Evolutionary conservation across 2,329 filamentous ascomycete species (phyloP).

Genomic region (Aspergillus thermomutatus): DNA sequence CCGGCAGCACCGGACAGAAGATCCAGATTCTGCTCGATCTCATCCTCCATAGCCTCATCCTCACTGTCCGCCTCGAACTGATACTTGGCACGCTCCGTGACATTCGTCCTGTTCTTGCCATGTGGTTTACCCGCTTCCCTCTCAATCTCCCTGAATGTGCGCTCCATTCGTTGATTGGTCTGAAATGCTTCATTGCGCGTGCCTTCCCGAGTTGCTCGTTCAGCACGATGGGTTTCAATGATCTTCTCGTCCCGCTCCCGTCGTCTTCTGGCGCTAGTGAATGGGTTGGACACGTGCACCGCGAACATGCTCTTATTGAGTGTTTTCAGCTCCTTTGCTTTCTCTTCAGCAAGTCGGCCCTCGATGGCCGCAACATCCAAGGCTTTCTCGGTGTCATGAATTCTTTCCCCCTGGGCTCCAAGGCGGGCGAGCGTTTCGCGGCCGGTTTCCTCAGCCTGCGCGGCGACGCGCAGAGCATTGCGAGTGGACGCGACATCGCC

Average conservation of each 20-base stretch:
- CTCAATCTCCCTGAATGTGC: slow-evolving; percentile 63
- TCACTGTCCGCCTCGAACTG: slow-evolving; percentile 74
- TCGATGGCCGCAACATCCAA: slow-evolving; percentile 76
- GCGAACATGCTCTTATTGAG: slow-evolving; percentile 91
- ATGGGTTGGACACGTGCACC: slow-evolving; percentile 72
- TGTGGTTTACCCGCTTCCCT: slow-evolving; percentile 47
- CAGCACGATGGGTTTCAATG: slow-evolving; percentile 60
- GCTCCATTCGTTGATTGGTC: slow-evolving; percentile 58
- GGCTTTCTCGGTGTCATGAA: slow-evolving; percentile 79
- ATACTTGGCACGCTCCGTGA: slow-evolving; percentile 67
- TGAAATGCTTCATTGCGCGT: slow-evolving; percentile 54
- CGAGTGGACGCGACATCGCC: slow-evolving; percentile 70
- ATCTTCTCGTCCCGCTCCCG: slow-evolving; percentile 65
- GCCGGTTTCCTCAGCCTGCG: slow-evolving; percentile 68
- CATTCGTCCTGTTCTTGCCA: slow-evolving; percentile 50
- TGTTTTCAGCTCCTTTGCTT: slow-evolving; percentile 77
- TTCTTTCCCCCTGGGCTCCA: slow-evolving; percentile 72
- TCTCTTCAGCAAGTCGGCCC: slow-evolving; percentile 72
- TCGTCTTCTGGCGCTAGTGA: slow-evolving; percentile 66
- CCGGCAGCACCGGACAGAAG: slow-evolving; percentile 60
- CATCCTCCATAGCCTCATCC: slow-evolving; percentile 66
- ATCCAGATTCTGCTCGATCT: slow-evolving; percentile 66
- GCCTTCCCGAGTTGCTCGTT: slow-evolving; percentile 55
- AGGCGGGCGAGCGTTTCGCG: slow-evolving; percentile 69
- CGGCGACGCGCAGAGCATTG: slow-evolving; percentile 65